Evolutionary conservation across 345 rosid species (phyloP).

Genomic region (Boechera retrofracta): DNA sequence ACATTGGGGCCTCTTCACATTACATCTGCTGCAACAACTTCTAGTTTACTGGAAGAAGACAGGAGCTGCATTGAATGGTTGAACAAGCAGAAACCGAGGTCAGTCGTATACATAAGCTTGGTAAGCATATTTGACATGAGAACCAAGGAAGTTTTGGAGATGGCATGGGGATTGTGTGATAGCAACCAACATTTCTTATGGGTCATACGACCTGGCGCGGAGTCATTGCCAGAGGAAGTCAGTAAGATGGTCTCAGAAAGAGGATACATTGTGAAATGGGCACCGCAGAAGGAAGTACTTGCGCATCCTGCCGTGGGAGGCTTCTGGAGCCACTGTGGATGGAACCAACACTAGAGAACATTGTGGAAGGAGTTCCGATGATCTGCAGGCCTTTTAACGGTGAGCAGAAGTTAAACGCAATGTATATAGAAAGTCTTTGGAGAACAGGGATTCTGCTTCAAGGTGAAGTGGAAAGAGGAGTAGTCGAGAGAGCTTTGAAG

Average conservation of each 20-base stretch:
- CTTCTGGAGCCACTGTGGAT: conserved; percentile 45
- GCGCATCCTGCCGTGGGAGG: conserved; percentile 40
- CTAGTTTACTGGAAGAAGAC: conserved; percentile 19
- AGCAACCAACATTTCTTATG: conserved; percentile 40
- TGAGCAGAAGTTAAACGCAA: conserved; percentile 35
- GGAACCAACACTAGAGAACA: conserved; percentile 43
- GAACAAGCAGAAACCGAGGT: conserved; percentile 43
- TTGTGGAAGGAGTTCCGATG: conserved; percentile 43
- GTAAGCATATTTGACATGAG: conserved; percentile 45
- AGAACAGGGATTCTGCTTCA: not conserved
- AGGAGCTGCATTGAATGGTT: conserved; percentile 56
- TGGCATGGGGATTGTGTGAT: conserved; percentile 34
- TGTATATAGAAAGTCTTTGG: not conserved
- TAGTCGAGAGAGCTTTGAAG: not conserved
- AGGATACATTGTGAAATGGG: conserved; percentile 39
- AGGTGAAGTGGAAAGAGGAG: not conserved
- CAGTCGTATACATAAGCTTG: conserved; percentile 59
- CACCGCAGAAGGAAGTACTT: conserved; percentile 39
- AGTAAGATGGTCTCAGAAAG: conserved; percentile 9
- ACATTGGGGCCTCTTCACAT: not conserved
- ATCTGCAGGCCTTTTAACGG: conserved; percentile 40
- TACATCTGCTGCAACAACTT: not conserved
- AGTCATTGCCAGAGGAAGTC: conserved; percentile 30
- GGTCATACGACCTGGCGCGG: conserved; percentile 23
- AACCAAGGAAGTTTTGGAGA: conserved; percentile 16